phyloP scores from a whole-genome alignment of 164 flowering plant genomes.

The Vitis vinifera region ASM3070453v1 NC_081816.1:9744501-9745000 shows the following conservation, averaged over 20 bases:
- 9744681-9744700: too few relatives aligned
- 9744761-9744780: not conserved
- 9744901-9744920: slow-evolving; percentile 97
- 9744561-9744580: not conserved
- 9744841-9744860: not conserved
- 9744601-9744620: not conserved
- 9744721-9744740: too few relatives aligned
- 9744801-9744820: not conserved
- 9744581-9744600: not conserved
- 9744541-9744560: not conserved
- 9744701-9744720: too few relatives aligned
- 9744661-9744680: too few relatives aligned
- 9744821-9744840: too few relatives aligned
- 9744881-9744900: slow-evolving; percentile 90
- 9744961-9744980: slow-evolving; percentile 89
- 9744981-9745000: slow-evolving; percentile 39
- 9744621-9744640: not conserved
- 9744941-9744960: slow-evolving; percentile 84
- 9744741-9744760: not conserved
- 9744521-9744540: not conserved
- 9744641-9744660: too few relatives aligned
- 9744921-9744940: slow-evolving; percentile 89
- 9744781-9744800: not conserved
- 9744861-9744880: slow-evolving; percentile 5
- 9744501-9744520: too few relatives aligned